Evolutionary conservation across 139 green algal genomes (phyloP), one percentile per base, ranked within the genome.

Genomic region (Chlamydomonas sphaeroides): DNA sequence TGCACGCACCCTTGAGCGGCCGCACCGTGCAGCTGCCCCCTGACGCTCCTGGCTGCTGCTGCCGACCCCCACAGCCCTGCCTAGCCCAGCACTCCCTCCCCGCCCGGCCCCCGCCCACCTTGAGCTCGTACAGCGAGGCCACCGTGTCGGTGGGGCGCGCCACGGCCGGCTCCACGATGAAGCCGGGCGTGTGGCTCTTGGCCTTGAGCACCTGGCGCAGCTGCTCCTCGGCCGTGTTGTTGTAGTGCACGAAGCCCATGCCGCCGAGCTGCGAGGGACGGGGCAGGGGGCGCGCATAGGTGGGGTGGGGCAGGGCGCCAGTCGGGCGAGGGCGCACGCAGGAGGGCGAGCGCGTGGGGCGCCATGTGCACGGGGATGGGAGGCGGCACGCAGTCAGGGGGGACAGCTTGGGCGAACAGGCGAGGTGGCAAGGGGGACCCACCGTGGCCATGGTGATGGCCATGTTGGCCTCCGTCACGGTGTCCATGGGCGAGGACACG

Each of bases 241-340:
- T 99, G 91, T 99, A 99, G 91, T 99, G 97, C 39, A 99, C 78
- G 86, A 99, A 98, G 41, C 97, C 97, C 78, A 98, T 95, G 78
- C 95, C 97, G 30, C 97, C 97, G 45, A 96, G 61, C 90, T 96
- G 91, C 72, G 83, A 0, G 45, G 1, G 48, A 42, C 6, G 32
- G 62, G n/a, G 62, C 5, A 41, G 62, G n/a, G 10, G 62, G n/a
- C 5, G n/a, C 17, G n/a, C 45, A 53, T 53, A 53, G 45, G 11
- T 53, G 45, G 11, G 45, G 45, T n/a, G n/a, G n/a, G n/a, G n/a
- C n/a, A n/a, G n/a, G n/a, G n/a, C n/a, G n/a, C n/a, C n/a, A n/a
- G n/a, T n/a, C n/a, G n/a, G n/a, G n/a, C n/a, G n/a, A n/a, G n/a
- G n/a, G n/a, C n/a, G n/a, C n/a, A n/a, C n/a, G n/a, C n/a, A n/a